Evolutionary conservation across 192 early-diverging fungal species (phyloP), one percentile per base, ranked within the genome.

Genomic region (Funneliformis geosporum): DNA sequence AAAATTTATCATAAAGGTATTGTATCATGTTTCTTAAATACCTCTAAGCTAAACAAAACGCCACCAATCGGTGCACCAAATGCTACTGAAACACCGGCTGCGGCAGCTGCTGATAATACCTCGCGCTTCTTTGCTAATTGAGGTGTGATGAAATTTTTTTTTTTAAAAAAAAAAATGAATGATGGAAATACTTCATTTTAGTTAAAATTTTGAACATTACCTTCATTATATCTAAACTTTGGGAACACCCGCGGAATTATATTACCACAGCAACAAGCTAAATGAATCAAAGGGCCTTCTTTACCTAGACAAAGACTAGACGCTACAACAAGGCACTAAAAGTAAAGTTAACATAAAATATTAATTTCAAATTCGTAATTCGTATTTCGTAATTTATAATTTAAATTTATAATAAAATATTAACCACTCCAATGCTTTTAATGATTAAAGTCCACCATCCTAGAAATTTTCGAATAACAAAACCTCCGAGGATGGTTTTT

Each of bases 31-130:
- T 79, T 44, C 86, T 84, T n/a, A 28, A 28, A 33, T 74, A 78
- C 76, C 80, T 99, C 97, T 25, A 99, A 85, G 39, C 94, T 94
- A 80, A 98, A 97, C 71, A 98, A 85, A 16, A 98, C 96, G 5
- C 96, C 97, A 50, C 97, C 97, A 78, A 99, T 96, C 0, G 97
- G 97, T 2, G 97, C 95, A 28, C 96, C 97, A 85, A 99, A 99
- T 0, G 97, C 97, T 25, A 96, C 95, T 38, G 95, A 92, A 10
- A 99, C 93, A 59, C 97, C 97, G 4, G 97, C 95, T 11, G 96
- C 96, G 3, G 96, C 91, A 0, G 96, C 90, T 12, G 96, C 97
- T 3, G 96, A 96, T 69, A 99, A 83, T 62, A 98, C 95, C 83
- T 99, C 97, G 62, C 97, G 90, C 69, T 93, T 93, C 78, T 96